A percentile compares a stretch with the other conserved stretches of the same genome.
phyloP scores from a whole-genome alignment of 2,329 filamentous ascomycete species.

The Ambrosiella beaveri region DNA sequence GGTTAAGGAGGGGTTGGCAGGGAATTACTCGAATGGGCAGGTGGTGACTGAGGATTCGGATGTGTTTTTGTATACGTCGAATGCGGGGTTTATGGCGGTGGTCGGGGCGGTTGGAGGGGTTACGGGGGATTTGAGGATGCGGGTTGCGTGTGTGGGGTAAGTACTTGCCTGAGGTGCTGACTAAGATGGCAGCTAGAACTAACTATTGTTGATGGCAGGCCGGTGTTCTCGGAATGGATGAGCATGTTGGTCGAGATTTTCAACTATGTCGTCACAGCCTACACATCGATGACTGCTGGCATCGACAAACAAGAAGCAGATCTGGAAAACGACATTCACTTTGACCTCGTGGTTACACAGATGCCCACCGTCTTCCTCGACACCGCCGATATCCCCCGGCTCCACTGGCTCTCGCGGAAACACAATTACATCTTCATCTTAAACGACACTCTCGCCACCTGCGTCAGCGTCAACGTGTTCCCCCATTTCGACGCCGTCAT shows the following conservation, averaged over 20 bases:
- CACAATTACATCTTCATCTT: constrained; percentile 28
- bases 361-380: constrained; percentile 22
- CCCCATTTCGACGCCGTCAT: constrained; percentile 31
- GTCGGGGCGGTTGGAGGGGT: background rate
- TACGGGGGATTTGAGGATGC: background rate
- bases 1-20: constrained; percentile 3
- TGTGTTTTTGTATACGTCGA: constrained; percentile 36
- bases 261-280: constrained; percentile 31
- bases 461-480: constrained; percentile 34
- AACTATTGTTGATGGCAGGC: background rate
- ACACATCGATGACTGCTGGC: constrained; percentile 21
- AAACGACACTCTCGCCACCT: constrained; percentile 32
- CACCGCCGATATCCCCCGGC: constrained; percentile 20
- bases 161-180: background rate
- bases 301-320: constrained; percentile 29
- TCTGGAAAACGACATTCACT: constrained; percentile 24
- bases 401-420: constrained; percentile 24
- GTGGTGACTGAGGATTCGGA: constrained; percentile 19
- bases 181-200: background rate
- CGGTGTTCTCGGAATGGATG: background rate
- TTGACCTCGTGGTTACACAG: constrained; percentile 33
- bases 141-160: constrained; percentile 4
- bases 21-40: background rate
- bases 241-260: constrained; percentile 14
- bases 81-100: constrained; percentile 31